Evolutionary conservation across 768 basidiomycete species (phyloP).

Genomic region (Austroboletus eburneus): DNA sequence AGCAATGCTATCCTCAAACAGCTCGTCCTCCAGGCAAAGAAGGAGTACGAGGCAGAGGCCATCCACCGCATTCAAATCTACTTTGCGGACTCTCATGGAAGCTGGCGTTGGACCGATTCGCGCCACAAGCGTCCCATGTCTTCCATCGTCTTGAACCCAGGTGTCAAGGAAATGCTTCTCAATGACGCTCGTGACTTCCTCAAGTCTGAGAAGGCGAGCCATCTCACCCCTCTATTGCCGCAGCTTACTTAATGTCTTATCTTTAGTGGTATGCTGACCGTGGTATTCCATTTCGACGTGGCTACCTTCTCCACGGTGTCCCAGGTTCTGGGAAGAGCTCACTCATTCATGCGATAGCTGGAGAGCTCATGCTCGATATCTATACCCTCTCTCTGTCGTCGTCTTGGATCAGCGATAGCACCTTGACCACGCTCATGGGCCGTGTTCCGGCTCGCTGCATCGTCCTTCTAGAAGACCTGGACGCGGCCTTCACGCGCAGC

Average conservation of each 20-base stretch:
- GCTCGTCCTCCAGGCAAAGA: slow-evolving; percentile 86
- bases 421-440: slow-evolving; percentile 81
- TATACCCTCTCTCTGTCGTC: slow-evolving; percentile 86
- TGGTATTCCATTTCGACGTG: slow-evolving; percentile 87
- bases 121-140: slow-evolving; percentile 86
- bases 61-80: slow-evolving; percentile 87
- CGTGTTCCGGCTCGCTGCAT: slow-evolving; percentile 83
- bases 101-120: slow-evolving; percentile 86
- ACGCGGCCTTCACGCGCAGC: slow-evolving; percentile 82
- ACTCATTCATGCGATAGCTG: slow-evolving; percentile 83
- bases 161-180: slow-evolving; percentile 86
- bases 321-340: slow-evolving; percentile 86
- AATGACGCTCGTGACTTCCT: slow-evolving; percentile 81
- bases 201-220: slow-evolving; percentile 68
- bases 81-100: slow-evolving; percentile 83
- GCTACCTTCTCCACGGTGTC: slow-evolving; percentile 80
- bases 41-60: slow-evolving; percentile 82
- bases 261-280: slow-evolving; percentile 86
- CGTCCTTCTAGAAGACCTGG: slow-evolving; percentile 85
- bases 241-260: slow-evolving; percentile 1
- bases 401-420: slow-evolving; percentile 85
- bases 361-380: slow-evolving; percentile 85
- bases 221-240: neutral
- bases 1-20: slow-evolving; percentile 83
- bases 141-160: slow-evolving; percentile 82